Base-by-base conservation (phyloP, 441 rosid species). In the Rhodomyrtus psidioides region DNA sequence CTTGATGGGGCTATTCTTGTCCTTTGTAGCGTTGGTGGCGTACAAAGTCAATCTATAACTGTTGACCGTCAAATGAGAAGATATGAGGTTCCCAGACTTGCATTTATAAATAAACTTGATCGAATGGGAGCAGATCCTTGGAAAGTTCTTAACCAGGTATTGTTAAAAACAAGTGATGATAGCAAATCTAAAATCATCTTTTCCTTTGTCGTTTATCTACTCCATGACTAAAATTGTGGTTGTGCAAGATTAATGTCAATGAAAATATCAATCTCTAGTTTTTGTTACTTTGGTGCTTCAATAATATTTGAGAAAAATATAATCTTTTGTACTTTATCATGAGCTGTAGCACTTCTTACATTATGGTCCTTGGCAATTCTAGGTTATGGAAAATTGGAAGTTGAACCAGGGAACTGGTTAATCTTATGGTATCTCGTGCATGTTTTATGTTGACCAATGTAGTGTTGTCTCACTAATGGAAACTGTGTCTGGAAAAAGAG, bases 121-220 rank as follows among this genome's bases (percentile, higher is more conserved):
- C 90, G 99, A 74, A 97, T 95, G 99, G 99, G 99, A 88, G 99
- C 99, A 34, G 99, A 96, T 90, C 99, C 99, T 0, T 96, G 98
- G 99, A 97, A 96, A 92, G 99, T 97, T 82, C 88, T 97, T 90
- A 94, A 89, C 88, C 99, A 96, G 97, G 99, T 97, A 86, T 34
- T 13, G 17, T 81, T 58, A 42, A 30, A 60, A 53, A 53, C 39
- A 65, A 53, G 74, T 26, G 60, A 81, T 42, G 30, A 42, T 34
- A 46, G 49, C 16, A 55, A 49, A 65, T 59, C 21, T 9, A 30
- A 46, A 16, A 27, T 51, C 56, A 46, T 39, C 76, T 57, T 46
- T 86, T 46, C 44, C 55, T 7, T 59, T 82, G 30, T 60, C 54
- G 17, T 79, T 57, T 59, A 4, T 58, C 59, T 15, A 62, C 75